A percentile compares a stretch with the other conserved stretches of the same genome.
Evolutionary conservation across 306 rosid genomes (phyloP).

Genomic region (Malus sylvestris): DNA sequence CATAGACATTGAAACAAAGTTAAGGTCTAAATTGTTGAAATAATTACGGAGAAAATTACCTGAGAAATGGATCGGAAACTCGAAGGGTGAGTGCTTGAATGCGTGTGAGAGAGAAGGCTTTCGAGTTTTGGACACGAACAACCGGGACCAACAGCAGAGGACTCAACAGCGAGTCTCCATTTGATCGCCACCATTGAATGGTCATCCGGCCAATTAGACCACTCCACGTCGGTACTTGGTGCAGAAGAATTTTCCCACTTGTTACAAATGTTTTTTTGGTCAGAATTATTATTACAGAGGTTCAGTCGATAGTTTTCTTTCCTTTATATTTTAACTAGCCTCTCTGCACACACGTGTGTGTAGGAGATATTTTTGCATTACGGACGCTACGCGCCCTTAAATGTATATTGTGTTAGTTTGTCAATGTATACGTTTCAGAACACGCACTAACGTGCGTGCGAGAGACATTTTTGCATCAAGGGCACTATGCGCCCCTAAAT

Average conservation of each 20-base stretch:
- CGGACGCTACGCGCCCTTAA: rapidly evolving
- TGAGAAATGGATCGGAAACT: neutral
- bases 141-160: neutral
- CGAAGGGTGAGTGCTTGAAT: neutral
- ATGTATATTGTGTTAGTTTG: no score
- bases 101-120: neutral
- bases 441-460: no score
- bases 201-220: neutral
- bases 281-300: no score
- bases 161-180: neutral
- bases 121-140: neutral
- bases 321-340: no score
- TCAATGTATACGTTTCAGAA: no score
- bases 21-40: neutral
- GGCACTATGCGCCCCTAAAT: no score
- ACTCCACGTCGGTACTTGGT: neutral
- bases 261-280: no score
- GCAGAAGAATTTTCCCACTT: neutral
- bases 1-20: neutral
- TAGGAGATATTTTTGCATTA: no score
- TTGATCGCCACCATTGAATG: neutral
- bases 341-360: no score
- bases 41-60: neutral
- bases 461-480: no score
- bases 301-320: no score